Evolutionary conservation across 1,139 yeast genomes (phyloP), one percentile per base, ranked within the genome.

Genomic region (Suhomyces atakaporum): DNA sequence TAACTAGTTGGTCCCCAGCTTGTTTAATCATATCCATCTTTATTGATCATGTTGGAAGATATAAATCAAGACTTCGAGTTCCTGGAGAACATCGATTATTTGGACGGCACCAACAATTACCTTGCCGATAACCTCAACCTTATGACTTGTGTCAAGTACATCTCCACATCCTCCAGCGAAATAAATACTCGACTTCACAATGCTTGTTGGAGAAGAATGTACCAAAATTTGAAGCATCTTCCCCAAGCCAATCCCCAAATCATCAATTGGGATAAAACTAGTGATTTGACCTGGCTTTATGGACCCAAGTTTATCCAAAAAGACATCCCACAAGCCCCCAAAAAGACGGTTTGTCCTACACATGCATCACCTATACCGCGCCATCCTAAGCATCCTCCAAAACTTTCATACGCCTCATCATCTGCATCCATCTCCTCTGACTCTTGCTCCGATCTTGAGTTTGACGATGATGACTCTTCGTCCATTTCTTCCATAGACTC

Each of bases 201-300:
- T 46, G 58, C 62, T 3, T 61, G 73, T 38, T 70, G 76, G 76
- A 58, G 76, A 43, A 51, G 75, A 40, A 58, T 66, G 49, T 54
- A 54, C 43, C 67, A 67, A 44, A 66, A 65, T 40, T 49, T 66
- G 28, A 40, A 54, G 27, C 32, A 50, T 3, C 54, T 70, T 24
- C 35, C 41, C 12, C 69, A 63, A 35, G 45, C 60, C 13, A 54
- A 60, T 35, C 75, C 76, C 1, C 49, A 50, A n/a, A 37, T 36
- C 16, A 69, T 70, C 28, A 69, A 70, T 45, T 70, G 76, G 76
- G 63, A 66, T 43, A 70, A 70, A 46, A 58, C 56, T 36, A 63
- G 66, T 40, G 76, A 70, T 43, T 59, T 68, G 33, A 70, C 73
- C 10, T 69, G 75, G 75, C 61, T 71, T 40, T 70, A 63, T 43